phyloP scores from a whole-genome alignment of 2,329 filamentous ascomycete genomes.

The Alternaria ventricosa region DNA sequence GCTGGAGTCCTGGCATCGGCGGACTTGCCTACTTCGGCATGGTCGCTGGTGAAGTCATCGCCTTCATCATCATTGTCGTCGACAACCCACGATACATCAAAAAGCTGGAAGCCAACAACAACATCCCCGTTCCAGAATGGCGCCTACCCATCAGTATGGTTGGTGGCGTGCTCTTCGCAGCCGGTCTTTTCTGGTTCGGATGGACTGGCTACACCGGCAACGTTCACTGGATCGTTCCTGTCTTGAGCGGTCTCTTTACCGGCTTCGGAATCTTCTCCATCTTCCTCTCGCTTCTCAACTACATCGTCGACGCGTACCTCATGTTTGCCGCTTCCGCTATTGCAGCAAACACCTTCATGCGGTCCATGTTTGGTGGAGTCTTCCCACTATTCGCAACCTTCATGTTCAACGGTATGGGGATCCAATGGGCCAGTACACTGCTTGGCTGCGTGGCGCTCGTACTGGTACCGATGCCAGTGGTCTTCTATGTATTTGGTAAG shows the following conservation, averaged over 20 bases:
- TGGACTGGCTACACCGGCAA: constrained; percentile 52
- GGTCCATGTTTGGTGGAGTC: constrained; percentile 57
- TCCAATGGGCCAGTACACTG: constrained; percentile 56
- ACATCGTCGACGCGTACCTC: constrained; percentile 65
- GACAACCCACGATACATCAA: constrained; percentile 70
- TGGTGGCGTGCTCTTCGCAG: constrained; percentile 56
- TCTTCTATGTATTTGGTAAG: constrained; percentile 54
- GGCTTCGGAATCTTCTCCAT: constrained; percentile 65
- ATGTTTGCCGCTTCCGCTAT: constrained; percentile 63
- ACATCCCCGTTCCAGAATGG: constrained; percentile 64
- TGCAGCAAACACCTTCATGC: constrained; percentile 62
- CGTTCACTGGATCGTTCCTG: constrained; percentile 52
- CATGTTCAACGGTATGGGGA: constrained; percentile 62
- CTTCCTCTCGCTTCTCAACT: constrained; percentile 65
- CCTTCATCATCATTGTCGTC: constrained; percentile 67
- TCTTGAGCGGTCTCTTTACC: constrained; percentile 58
- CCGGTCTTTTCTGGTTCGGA: constrained; percentile 49
- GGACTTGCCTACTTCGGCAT: constrained; percentile 88
- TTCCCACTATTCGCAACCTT: constrained; percentile 63
- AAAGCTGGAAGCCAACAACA: constrained; percentile 54
- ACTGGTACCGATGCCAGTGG: constrained; percentile 53
- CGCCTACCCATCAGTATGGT: constrained; percentile 61
- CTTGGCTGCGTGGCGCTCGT: constrained; percentile 53
- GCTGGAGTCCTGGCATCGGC: constrained; percentile 71
- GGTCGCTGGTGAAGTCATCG: constrained; percentile 74